Base-by-base conservation (phyloP, 1,139 yeast genomes). In the Hanseniaspora gamundiae region DNA sequence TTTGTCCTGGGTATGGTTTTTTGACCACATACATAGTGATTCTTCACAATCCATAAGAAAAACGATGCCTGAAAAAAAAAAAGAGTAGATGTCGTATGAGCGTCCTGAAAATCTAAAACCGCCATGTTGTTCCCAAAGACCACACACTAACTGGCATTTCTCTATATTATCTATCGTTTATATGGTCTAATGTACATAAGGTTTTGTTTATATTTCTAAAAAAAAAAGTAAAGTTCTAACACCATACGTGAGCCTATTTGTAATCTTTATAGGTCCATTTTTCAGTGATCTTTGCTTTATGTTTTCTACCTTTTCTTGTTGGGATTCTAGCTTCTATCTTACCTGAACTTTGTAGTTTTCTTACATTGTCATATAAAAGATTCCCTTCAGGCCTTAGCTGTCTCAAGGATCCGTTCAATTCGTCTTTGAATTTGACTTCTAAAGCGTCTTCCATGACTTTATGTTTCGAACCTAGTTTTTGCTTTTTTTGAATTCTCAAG, bases 251-350 rank as follows among this genome's bases (percentile, higher is more conserved):
- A 20, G 11, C 8, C 42, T 67, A 83, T 65, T 81, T 81, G 58
- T 83, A 82, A 65, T 87, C 94, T 67, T 87, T 88, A 65, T 82
- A 85, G 38, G 88, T 74, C 94, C 95, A 87, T 64, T 86, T 87
- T 62, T 86, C 95, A 31, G 93, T 82, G 48, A 83, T 66, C 69
- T 82, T 84, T 49, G 74, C 82, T 51, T 76, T 70, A 58, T 80
- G 82, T 55, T 65, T 68, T 62, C 84, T 76, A 60, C 74, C 78
- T 66, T 75, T 77, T 48, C 71, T 73, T 41, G 76, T 76, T 10
- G 84, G 87, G 41, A 80, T 73, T 64, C 96, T 75, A 7, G 95
- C 71, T 61, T 91, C 98, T 46, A 91, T 71, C 58, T 81, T 74
- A 52, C 98, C 99, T 40, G 79, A 71, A 49, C 84, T 74, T 66